Evolutionary conservation across 768 basidiomycete genomes (phyloP).

Genomic region (Leccinellum rugosiceps): DNA sequence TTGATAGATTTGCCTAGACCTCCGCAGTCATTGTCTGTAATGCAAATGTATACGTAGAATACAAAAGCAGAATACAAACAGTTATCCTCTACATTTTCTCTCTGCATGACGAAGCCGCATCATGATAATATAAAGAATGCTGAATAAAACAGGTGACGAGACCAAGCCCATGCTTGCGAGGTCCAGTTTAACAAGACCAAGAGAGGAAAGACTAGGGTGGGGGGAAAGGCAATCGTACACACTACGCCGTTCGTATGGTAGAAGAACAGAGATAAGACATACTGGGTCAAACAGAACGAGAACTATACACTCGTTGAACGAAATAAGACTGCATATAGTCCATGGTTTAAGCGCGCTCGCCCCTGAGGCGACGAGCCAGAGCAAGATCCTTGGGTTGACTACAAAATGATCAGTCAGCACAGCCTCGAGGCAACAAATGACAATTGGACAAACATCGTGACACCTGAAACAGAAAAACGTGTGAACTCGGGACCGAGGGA

Average conservation of each 20-base stretch:
- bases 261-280: constrained; percentile 13
- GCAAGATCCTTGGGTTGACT: constrained; percentile 90
- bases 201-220: neutral
- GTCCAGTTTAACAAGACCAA: constrained; percentile 10
- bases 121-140: neutral
- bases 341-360: constrained; percentile 67
- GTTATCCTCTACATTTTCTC: constrained; percentile 21
- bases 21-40: neutral
- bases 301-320: neutral
- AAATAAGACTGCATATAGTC: neutral
- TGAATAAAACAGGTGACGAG: neutral
- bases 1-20: neutral
- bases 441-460: constrained; percentile 49
- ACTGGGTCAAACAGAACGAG: constrained; percentile 11
- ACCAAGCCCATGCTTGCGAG: neutral
- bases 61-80: constrained; percentile 22
- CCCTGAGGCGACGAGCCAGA: constrained; percentile 80
- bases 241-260: constrained; percentile 32
- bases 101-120: neutral
- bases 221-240: constrained; percentile 24
- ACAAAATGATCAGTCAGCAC: constrained; percentile 21
- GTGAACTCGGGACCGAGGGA: constrained; percentile 9
- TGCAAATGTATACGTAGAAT: neutral
- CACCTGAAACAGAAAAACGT: constrained; percentile 33
- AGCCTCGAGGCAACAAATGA: neutral